Percentiles rank a stretch among this genome's conserved stretches.
These are phyloP conservation scores for Aspergillus latus DNA, from an alignment of 2,329 filamentous ascomycete species.

Conservation along the genomic window DNA sequence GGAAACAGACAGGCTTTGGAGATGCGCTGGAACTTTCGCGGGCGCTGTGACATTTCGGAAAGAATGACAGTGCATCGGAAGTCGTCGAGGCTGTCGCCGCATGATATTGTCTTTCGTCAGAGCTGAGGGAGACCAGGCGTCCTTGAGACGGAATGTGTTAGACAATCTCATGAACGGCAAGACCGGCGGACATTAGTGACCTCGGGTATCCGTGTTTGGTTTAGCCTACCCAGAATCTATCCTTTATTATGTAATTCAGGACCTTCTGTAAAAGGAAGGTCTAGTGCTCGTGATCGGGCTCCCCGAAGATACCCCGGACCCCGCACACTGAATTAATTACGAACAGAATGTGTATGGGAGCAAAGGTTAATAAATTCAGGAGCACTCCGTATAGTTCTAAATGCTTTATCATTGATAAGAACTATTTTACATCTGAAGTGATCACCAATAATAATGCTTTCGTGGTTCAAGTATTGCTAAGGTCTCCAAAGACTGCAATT, in stretches of 20 bases:
- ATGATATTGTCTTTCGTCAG: background rate
- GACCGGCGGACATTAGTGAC: background rate
- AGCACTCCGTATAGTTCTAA: no score
- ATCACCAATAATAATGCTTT: no score
- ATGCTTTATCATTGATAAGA: no score
- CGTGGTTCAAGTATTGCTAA: no score
- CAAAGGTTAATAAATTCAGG: no score
- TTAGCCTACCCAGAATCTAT: background rate
- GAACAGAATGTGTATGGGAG: no score
- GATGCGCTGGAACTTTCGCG: conserved; percentile 7
- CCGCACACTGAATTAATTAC: no score
- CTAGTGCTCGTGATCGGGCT: background rate
- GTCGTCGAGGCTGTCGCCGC: background rate
- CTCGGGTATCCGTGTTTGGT: background rate
- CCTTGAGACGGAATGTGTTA: background rate
- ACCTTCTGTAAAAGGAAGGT: background rate
- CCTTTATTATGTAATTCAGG: background rate
- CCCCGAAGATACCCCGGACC: background rate
- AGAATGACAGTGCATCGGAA: background rate
- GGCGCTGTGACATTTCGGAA: conserved; percentile 3
- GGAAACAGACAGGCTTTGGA: conserved; percentile 7
- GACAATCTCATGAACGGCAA: background rate
- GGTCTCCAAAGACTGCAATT: no score
- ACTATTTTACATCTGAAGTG: no score
- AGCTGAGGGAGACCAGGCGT: no score